phyloP scores from a whole-genome alignment of 768 basidiomycete genomes.

The Sporobolomyces roseus region DNA sequence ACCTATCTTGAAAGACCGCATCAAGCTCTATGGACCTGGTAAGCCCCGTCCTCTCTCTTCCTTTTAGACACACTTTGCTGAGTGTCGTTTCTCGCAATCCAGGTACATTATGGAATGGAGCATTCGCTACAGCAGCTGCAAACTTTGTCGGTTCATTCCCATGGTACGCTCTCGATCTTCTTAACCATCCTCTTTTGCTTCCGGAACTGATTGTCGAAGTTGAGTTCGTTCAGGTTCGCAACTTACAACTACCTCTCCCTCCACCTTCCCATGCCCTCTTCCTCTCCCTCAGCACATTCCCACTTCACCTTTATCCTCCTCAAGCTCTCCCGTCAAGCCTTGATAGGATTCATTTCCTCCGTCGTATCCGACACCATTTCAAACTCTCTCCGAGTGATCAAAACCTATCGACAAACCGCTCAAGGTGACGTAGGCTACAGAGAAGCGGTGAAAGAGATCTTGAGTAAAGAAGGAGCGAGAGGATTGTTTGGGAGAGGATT shows the following conservation, averaged over 20 bases:
- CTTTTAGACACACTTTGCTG: too few species aligned
- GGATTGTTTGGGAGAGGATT: conserved; percentile 86
- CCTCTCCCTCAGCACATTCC: conserved; percentile 52
- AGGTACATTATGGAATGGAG: conserved; percentile 44
- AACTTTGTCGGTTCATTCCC: conserved; percentile 62
- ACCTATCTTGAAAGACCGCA: conserved; percentile 62
- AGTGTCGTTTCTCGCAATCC: too few species aligned
- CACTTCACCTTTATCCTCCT: conserved; percentile 53
- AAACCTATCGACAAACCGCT: conserved; percentile 92
- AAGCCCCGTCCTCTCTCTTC: too few species aligned
- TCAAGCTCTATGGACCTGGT: conserved; percentile 48
- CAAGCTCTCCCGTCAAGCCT: conserved; percentile 70
- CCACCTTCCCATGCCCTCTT: conserved; percentile 48
- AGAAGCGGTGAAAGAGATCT: conserved; percentile 70
- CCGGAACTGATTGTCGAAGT: not conserved
- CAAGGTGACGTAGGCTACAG: conserved; percentile 72
- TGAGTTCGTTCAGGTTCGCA: conserved; percentile 19
- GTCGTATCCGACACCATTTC: conserved; percentile 78
- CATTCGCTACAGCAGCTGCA: conserved; percentile 61
- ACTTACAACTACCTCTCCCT: conserved; percentile 39
- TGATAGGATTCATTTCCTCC: conserved; percentile 86
- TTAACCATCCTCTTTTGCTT: not conserved
- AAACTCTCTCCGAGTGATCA: conserved; percentile 85
- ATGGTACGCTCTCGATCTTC: conserved; percentile 1
- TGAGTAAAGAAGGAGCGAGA: conserved; percentile 67